These are phyloP conservation scores for Lablab purpureus DNA, from an alignment of 306 rosid genomes.

Conservation along the genomic window DNA sequence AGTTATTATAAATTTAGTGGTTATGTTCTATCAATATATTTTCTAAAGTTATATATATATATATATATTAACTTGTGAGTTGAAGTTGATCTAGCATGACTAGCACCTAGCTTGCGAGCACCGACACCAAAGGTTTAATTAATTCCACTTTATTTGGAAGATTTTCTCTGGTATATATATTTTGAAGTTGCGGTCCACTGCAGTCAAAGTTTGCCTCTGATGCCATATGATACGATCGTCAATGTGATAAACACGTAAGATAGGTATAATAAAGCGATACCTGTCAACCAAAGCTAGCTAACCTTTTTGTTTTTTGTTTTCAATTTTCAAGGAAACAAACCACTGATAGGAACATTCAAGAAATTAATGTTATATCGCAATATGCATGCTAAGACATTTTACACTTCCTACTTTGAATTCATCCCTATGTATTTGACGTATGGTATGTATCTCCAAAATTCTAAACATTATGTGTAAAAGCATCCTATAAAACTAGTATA, in stretches of 20 bases:
- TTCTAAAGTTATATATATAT: too few species aligned
- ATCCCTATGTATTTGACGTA: not conserved
- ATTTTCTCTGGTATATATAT: not conserved
- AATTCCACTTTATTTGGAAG: constrained; percentile 19
- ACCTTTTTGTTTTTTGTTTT: constrained; percentile 44
- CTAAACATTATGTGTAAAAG: not conserved
- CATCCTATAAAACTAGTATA: too few species aligned
- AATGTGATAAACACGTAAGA: not conserved
- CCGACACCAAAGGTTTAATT: not conserved
- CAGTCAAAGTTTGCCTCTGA: constrained; percentile 43
- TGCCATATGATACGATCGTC: not conserved
- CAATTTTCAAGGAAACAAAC: constrained; percentile 40
- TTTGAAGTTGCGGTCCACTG: not conserved
- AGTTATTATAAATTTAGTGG: too few species aligned
- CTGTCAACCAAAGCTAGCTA: constrained; percentile 46
- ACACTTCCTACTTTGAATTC: constrained; percentile 31
- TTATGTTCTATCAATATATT: too few species aligned
- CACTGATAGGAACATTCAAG: not conserved
- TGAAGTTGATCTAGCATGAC: not conserved
- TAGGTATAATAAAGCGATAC: not conserved
- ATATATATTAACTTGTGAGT: too few species aligned
- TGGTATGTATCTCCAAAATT: constrained; percentile 3
- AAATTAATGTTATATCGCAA: not conserved
- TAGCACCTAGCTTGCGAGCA: constrained; percentile 1
- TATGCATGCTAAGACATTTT: not conserved